Conservation (phyloP, 139 green algal species). For the Monoraphidium neglectum region DNA sequence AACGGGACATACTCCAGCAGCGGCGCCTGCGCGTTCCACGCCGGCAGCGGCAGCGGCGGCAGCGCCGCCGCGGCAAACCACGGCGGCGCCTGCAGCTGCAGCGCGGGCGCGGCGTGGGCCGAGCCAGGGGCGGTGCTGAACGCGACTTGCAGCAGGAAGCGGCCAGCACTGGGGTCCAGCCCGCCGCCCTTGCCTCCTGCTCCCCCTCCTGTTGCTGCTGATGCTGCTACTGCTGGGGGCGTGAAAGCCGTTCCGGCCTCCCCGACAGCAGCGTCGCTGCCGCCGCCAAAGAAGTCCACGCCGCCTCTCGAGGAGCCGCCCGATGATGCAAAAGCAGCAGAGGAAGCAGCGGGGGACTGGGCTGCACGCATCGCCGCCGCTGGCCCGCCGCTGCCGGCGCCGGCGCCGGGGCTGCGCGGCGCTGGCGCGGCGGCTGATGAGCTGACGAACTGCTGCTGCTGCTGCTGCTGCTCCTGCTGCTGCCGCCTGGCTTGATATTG, state of each 20-base stretch:
- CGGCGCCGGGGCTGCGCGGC: background rate
- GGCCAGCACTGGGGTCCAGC: too few species aligned
- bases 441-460: slow-evolving; percentile 9
- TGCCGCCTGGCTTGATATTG: background rate
- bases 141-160: slow-evolving; percentile 10
- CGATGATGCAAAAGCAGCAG: too few species aligned
- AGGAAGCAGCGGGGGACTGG: too few species aligned
- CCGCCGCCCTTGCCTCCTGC: too few species aligned
- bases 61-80: background rate
- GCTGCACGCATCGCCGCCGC: too few species aligned
- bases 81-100: slow-evolving; percentile 9
- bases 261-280: too few species aligned
- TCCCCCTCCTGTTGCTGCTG: too few species aligned
- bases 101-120: background rate
- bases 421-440: background rate
- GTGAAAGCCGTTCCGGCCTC: too few species aligned
- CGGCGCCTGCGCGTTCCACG: slow-evolving; percentile 13
- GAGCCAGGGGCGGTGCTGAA: background rate
- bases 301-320: too few species aligned
- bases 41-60: slow-evolving; percentile 2
- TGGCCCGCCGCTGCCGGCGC: background rate
- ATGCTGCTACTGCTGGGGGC: too few species aligned
- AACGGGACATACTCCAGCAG: slow-evolving; percentile 18
- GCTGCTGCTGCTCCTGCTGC: background rate
- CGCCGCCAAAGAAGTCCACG: too few species aligned